Percentiles rank a stretch among this genome's conserved stretches.
phyloP scores from a whole-genome alignment of 768 basidiomycete species.

The Fomitopsis pulvina region DNA sequence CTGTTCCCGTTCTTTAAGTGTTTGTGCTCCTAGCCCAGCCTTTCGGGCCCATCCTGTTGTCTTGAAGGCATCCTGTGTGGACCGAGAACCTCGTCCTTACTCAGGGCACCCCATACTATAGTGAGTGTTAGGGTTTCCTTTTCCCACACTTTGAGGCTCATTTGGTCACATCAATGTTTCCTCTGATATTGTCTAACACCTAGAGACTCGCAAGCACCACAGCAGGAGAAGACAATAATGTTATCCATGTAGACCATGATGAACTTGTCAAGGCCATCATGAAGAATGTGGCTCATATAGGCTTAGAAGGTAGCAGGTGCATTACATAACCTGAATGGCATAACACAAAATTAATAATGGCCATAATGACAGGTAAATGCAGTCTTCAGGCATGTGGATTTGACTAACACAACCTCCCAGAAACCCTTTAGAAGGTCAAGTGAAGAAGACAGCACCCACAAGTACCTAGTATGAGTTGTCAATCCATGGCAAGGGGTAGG shows the following conservation, averaged over 20 bases:
- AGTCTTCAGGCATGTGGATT: constrained; percentile 32
- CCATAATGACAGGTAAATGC: constrained; percentile 32
- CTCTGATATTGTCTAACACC: no score
- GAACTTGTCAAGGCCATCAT: constrained; percentile 8
- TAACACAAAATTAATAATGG: constrained; percentile 27
- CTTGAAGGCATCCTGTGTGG: no score
- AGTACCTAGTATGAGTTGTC: constrained; percentile 22
- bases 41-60: no score
- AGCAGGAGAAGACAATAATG: constrained; percentile 16
- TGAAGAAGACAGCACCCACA: constrained; percentile 20
- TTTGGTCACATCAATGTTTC: no score
- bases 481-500: constrained; percentile 28
- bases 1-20: no score
- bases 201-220: no score
- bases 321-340: constrained; percentile 27
- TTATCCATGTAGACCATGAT: constrained; percentile 21
- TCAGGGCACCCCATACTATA: no score
- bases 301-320: constrained; percentile 14
- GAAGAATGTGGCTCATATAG: constrained; percentile 11
- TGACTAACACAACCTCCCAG: constrained; percentile 32
- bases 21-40: no score
- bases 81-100: no score
- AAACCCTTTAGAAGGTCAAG: constrained; percentile 35
- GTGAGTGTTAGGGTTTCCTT: no score
- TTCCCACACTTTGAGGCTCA: no score